phyloP scores from a whole-genome alignment of 306 rosid species.

The Cajanus cajan region DNA sequence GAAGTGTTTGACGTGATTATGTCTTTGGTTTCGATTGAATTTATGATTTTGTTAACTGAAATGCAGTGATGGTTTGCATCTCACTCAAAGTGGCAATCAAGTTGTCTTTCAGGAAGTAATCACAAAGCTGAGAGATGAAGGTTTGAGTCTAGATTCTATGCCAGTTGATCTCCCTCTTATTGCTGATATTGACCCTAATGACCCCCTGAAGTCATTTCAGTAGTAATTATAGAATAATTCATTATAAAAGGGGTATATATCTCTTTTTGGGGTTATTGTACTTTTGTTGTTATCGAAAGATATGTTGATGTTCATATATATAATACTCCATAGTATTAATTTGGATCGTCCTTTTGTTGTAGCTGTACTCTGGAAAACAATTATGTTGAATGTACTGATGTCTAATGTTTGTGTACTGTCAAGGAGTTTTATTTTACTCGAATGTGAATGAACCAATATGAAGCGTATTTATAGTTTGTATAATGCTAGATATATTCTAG shows the following conservation, averaged over 20 bases:
- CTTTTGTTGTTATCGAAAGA: not conserved
- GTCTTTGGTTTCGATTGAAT: not conserved
- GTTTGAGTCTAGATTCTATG: constrained; percentile 48
- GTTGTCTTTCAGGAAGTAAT: constrained; percentile 73
- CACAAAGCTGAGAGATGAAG: constrained; percentile 54
- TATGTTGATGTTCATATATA: not conserved
- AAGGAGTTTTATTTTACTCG: not conserved
- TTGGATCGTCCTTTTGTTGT: constrained; percentile 11
- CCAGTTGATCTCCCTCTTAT: constrained; percentile 68
- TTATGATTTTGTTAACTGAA: constrained; percentile 11
- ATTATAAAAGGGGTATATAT: not conserved
- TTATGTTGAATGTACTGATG: not conserved
- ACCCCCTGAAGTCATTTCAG: constrained; percentile 64
- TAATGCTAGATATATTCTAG: not conserved
- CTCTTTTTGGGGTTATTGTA: constrained; percentile 9
- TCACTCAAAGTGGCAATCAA: constrained; percentile 52
- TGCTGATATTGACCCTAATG: constrained; percentile 54
- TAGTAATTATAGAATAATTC: constrained; percentile 16
- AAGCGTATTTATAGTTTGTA: not conserved
- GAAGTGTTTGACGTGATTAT: not conserved
- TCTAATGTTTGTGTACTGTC: not conserved
- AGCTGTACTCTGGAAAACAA: not conserved
- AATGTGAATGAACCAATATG: not conserved
- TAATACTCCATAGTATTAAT: not conserved
- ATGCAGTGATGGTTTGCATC: constrained; percentile 89